Evolutionary conservation across 2,329 filamentous ascomycete species (phyloP).

Genomic region (Penicillium sp.): DNA sequence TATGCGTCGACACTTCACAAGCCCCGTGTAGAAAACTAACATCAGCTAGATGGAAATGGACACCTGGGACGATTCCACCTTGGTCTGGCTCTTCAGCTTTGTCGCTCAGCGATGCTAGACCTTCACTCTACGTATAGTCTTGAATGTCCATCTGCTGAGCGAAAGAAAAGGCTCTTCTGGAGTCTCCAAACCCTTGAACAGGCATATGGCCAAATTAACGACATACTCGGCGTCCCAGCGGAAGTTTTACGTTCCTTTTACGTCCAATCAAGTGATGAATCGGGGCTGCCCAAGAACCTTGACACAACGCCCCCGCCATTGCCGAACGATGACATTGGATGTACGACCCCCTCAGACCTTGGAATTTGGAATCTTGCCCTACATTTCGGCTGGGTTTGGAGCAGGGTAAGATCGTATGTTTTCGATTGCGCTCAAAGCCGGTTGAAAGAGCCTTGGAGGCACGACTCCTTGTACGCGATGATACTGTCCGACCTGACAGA

Average conservation of each 20-base stretch:
- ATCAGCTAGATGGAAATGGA: slow-evolving; percentile 49
- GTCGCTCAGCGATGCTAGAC: slow-evolving; percentile 54
- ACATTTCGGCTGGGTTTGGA: slow-evolving; percentile 57
- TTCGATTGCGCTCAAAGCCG: slow-evolving; percentile 52
- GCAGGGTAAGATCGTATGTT: slow-evolving; percentile 48
- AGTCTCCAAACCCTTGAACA: slow-evolving; percentile 55
- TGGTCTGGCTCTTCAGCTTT: slow-evolving; percentile 54
- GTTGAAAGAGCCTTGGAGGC: slow-evolving; percentile 54
- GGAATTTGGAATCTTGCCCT: slow-evolving; percentile 56
- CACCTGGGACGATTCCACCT: slow-evolving; percentile 56
- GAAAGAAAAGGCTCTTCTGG: slow-evolving; percentile 56
- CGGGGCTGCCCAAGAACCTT: slow-evolving; percentile 25
- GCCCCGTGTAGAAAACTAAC: not conserved
- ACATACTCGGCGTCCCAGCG: slow-evolving; percentile 46
- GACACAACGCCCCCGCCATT: slow-evolving; percentile 46
- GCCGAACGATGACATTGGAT: slow-evolving; percentile 50
- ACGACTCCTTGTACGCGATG: slow-evolving; percentile 56
- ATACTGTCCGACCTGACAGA: slow-evolving; percentile 56
- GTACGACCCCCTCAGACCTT: slow-evolving; percentile 42
- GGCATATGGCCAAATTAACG: slow-evolving; percentile 52
- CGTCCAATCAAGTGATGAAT: slow-evolving; percentile 24
- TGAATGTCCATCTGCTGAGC: slow-evolving; percentile 42
- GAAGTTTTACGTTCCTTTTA: slow-evolving; percentile 46
- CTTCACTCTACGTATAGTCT: slow-evolving; percentile 43
- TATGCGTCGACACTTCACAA: slow-evolving; percentile 22